phyloP scores from a whole-genome alignment of 257 asterid genomes.

The Prunella vulgaris region DNA sequence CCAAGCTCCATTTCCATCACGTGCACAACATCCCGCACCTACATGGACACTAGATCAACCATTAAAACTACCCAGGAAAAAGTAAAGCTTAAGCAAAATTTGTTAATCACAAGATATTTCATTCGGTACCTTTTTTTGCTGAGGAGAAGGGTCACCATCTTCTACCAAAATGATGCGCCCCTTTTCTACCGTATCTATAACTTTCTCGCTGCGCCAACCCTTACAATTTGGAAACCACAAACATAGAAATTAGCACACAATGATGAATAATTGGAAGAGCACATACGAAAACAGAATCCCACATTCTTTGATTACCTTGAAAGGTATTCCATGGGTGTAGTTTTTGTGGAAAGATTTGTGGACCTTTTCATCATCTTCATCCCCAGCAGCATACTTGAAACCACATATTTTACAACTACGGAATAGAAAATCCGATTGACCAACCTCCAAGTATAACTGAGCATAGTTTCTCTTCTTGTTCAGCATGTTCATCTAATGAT shows the following conservation, averaged over 20 bases:
- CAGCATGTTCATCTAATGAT: slow-evolving; percentile 24
- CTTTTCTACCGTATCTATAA: slow-evolving; percentile 32
- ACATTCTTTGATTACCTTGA: slow-evolving; percentile 41
- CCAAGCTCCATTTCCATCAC: slow-evolving; percentile 88
- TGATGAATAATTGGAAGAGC: background rate
- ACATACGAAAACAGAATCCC: background rate
- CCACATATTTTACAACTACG: slow-evolving; percentile 58
- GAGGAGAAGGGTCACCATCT: slow-evolving; percentile 57
- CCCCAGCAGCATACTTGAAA: slow-evolving; percentile 66
- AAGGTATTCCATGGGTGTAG: slow-evolving; percentile 66
- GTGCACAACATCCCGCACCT: slow-evolving; percentile 65
- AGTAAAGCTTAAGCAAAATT: background rate
- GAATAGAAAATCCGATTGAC: slow-evolving; percentile 70
- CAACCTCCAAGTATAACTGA: slow-evolving; percentile 64
- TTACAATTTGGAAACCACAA: slow-evolving; percentile 17
- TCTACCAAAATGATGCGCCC: slow-evolving; percentile 67
- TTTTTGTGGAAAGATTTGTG: slow-evolving; percentile 76
- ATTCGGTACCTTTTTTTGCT: slow-evolving; percentile 55
- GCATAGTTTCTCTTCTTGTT: slow-evolving; percentile 72
- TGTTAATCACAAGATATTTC: background rate
- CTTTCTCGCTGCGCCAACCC: slow-evolving; percentile 77
- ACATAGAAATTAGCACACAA: background rate
- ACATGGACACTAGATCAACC: slow-evolving; percentile 4
- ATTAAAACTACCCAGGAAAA: slow-evolving; percentile 4
- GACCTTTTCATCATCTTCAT: slow-evolving; percentile 60